phyloP scores from a whole-genome alignment of 306 rosid species.

The Dalbergia oliveri region DNA sequence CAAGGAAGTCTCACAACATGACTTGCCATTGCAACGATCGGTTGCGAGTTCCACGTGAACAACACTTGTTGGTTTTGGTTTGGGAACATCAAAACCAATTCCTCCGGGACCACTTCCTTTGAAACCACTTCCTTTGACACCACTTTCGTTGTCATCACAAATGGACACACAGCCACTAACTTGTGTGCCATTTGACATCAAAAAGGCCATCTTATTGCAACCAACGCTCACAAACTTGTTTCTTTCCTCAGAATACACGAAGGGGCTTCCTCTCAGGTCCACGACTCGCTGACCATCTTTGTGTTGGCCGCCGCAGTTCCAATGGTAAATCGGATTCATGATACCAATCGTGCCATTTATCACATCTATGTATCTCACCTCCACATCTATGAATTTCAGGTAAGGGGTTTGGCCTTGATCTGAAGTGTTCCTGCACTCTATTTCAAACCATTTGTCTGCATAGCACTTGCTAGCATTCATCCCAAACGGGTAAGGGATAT shows the following conservation, averaged over 20 bases:
- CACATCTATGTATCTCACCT: slow-evolving; percentile 8
- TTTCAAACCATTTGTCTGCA: slow-evolving; percentile 8
- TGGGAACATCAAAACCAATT: too few species aligned
- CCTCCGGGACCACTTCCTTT: too few species aligned
- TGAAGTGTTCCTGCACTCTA: not conserved
- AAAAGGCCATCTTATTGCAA: not conserved
- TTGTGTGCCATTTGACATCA: not conserved
- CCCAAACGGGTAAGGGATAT: slow-evolving; percentile 52
- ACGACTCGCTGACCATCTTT: not conserved
- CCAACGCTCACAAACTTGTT: slow-evolving; percentile 37
- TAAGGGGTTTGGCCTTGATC: not conserved
- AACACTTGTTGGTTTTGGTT: too few species aligned
- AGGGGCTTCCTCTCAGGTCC: slow-evolving; percentile 37
- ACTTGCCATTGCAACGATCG: slow-evolving; percentile 7
- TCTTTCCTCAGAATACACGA: slow-evolving; percentile 2
- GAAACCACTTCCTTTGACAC: too few species aligned
- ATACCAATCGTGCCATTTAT: not conserved
- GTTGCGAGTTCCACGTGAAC: not conserved
- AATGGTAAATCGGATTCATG: slow-evolving; percentile 16
- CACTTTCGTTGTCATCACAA: too few species aligned
- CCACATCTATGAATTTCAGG: not conserved
- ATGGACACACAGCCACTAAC: too few species aligned
- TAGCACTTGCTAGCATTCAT: slow-evolving; percentile 35
- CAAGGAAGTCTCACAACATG: slow-evolving; percentile 2
- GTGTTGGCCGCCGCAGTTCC: not conserved